Percentiles rank a stretch among this genome's conserved stretches.
Conservation (phyloP, 805 yeast species). For the Yamadazyma ubonensis region DNA sequence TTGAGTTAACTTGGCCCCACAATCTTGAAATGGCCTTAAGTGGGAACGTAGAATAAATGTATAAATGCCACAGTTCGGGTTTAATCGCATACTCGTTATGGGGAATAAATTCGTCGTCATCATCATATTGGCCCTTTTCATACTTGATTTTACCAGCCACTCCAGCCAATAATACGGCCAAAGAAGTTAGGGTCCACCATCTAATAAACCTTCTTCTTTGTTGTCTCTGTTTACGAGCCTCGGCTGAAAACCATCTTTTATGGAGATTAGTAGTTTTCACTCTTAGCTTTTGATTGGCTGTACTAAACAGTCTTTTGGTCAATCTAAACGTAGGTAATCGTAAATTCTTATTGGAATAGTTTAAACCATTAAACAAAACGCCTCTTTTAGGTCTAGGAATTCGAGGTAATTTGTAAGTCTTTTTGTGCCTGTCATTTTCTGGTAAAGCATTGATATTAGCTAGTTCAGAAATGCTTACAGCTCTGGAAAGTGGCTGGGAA, state of each 20-base stretch:
- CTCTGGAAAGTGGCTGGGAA: conserved; percentile 43
- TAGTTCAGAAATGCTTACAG: conserved; percentile 35
- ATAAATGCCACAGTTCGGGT: conserved; percentile 86
- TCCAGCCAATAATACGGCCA: conserved; percentile 53
- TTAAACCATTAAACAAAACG: conserved; percentile 50
- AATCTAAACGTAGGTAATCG: conserved; percentile 20
- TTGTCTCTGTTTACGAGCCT: conserved; percentile 40
- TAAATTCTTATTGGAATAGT: conserved; percentile 15
- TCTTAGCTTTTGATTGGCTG: conserved; percentile 36
- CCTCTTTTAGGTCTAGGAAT: conserved; percentile 59
- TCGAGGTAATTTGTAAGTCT: conserved; percentile 46
- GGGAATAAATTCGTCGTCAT: conserved; percentile 23
- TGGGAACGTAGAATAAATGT: conserved; percentile 87
- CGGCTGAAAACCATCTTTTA: conserved; percentile 41
- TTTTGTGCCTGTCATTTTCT: conserved; percentile 12
- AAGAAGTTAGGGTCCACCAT: conserved; percentile 56
- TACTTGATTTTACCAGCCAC: conserved; percentile 48
- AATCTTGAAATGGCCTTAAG: conserved; percentile 85
- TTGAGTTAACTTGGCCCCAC: conserved; percentile 90
- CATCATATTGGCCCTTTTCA: conserved; percentile 28
- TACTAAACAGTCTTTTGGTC: conserved; percentile 32
- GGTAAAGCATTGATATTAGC: conserved; percentile 22
- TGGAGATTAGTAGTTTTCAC: conserved; percentile 37
- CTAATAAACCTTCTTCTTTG: conserved; percentile 42
- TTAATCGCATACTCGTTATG: conserved; percentile 44